phyloP scores from a whole-genome alignment of 352 stramenopile species.

The Phytopythium delawarense region DNA sequence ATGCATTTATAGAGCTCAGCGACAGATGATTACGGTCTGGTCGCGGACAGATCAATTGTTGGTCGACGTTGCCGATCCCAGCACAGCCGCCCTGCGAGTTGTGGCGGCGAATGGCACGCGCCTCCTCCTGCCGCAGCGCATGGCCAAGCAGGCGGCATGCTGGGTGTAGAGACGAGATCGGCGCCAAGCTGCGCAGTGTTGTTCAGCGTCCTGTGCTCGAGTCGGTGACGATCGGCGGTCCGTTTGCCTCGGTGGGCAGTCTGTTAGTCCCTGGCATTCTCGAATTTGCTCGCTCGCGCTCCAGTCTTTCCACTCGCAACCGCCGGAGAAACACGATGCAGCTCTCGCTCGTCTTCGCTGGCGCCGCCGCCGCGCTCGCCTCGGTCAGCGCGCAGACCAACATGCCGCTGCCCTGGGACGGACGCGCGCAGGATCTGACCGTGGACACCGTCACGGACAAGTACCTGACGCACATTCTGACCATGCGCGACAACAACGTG shows the following conservation, averaged over 20 bases:
- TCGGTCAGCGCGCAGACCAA: constrained; percentile 15
- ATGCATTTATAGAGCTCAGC: not conserved
- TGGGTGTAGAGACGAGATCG: not conserved
- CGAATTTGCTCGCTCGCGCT: constrained; percentile 13
- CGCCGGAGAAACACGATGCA: constrained; percentile 14
- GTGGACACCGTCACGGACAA: constrained; percentile 49
- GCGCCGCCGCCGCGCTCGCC: constrained; percentile 20
- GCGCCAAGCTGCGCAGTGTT: not conserved
- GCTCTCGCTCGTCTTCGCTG: constrained; percentile 24
- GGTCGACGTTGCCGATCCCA: not conserved
- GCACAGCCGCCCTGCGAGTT: not conserved
- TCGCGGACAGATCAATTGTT: constrained; percentile 6
- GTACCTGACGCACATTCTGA: constrained; percentile 61
- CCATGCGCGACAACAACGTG: constrained; percentile 36
- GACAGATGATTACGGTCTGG: not conserved
- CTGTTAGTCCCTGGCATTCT: constrained; percentile 6
- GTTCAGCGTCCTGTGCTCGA: not conserved
- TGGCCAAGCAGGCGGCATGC: not conserved
- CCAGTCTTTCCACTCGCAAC: constrained; percentile 1
- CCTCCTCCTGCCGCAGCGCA: not conserved
- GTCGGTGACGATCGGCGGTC: not conserved
- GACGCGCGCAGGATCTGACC: constrained; percentile 44
- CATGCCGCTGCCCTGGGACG: constrained; percentile 43
- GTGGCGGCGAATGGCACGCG: not conserved
- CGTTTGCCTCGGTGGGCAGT: not conserved